phyloP scores from a whole-genome alignment of 2,329 filamentous ascomycete species.

The Ascochyta pisi region DNA sequence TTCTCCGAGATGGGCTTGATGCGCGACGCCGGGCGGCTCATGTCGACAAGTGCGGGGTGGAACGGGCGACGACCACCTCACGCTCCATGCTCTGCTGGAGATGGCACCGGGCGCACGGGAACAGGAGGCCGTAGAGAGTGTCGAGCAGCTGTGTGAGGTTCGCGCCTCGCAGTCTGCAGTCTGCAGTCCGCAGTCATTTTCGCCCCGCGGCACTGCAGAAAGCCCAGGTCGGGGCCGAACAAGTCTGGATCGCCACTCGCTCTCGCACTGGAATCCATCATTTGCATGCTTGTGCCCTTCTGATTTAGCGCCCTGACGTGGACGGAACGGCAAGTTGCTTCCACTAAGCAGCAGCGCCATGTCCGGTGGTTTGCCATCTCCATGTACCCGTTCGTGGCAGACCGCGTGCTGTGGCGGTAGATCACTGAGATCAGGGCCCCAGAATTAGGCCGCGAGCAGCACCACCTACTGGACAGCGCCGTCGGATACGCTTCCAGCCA shows the following conservation, averaged over 20 bases:
- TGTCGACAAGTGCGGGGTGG: slow-evolving; percentile 4
- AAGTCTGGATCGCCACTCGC: slow-evolving; percentile 11
- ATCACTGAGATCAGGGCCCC: neutral
- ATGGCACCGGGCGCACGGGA: neutral
- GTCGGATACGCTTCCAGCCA: neutral
- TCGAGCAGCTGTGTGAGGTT: slow-evolving; percentile 5
- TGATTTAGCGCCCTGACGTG: neutral
- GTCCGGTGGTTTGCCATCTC: neutral
- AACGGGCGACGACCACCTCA: neutral
- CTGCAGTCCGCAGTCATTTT: neutral
- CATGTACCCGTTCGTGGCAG: neutral
- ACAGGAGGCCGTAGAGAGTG: neutral
- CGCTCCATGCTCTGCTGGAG: slow-evolving; percentile 9
- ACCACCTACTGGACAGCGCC: too few relatives aligned
- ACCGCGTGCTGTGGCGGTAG: neutral
- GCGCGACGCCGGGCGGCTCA: slow-evolving; percentile 4
- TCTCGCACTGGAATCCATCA: neutral
- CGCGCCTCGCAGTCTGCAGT: neutral
- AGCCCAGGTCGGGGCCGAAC: neutral
- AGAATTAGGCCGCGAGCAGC: too few relatives aligned
- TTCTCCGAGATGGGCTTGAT: slow-evolving; percentile 20
- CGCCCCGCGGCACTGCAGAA: neutral
- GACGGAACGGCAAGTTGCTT: neutral
- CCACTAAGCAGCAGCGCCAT: neutral
- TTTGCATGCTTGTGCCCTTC: neutral